Percentiles rank a stretch among this genome's conserved stretches.
phyloP scores from a whole-genome alignment of 208 protist species.

The Acanthamoeba royreba region DNA sequence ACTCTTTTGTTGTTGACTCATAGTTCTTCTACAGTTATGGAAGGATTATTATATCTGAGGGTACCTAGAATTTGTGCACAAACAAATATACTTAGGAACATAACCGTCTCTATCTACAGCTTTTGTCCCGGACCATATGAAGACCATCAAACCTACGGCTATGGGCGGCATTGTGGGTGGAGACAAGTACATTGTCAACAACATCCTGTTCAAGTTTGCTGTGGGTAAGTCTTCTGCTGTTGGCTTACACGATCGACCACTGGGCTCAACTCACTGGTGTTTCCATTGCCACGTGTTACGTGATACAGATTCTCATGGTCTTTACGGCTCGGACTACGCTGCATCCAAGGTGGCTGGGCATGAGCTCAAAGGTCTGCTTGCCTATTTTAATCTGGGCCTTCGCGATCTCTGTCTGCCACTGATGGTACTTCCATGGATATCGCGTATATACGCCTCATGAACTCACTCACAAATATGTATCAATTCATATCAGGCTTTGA shows the following conservation, averaged over 20 bases:
- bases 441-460: background rate
- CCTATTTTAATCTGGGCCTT: slow-evolving; percentile 46
- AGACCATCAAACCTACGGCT: slow-evolving; percentile 43
- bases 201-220: slow-evolving; percentile 69
- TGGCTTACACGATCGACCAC: background rate
- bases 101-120: background rate
- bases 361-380: slow-evolving; percentile 62
- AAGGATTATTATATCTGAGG: background rate
- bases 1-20: no score
- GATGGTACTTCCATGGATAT: slow-evolving; percentile 45
- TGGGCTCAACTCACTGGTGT: background rate
- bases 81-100: no score
- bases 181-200: slow-evolving; percentile 66
- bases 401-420: slow-evolving; percentile 56
- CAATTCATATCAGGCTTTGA: background rate
- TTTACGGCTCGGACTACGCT: slow-evolving; percentile 58
- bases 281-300: background rate
- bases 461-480: background rate
- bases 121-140: slow-evolving; percentile 5
- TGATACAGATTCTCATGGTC: slow-evolving; percentile 50
- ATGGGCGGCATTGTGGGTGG: slow-evolving; percentile 55
- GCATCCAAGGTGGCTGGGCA: slow-evolving; percentile 59
- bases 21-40: no score
- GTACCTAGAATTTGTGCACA: no score
- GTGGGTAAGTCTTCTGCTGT: no score